Percentiles rank a stretch among this genome's conserved stretches.
These are phyloP conservation scores for Penicillium simplicissimum DNA, from an alignment of 495 filamentous ascomycete species.

Conservation along the genomic window DNA sequence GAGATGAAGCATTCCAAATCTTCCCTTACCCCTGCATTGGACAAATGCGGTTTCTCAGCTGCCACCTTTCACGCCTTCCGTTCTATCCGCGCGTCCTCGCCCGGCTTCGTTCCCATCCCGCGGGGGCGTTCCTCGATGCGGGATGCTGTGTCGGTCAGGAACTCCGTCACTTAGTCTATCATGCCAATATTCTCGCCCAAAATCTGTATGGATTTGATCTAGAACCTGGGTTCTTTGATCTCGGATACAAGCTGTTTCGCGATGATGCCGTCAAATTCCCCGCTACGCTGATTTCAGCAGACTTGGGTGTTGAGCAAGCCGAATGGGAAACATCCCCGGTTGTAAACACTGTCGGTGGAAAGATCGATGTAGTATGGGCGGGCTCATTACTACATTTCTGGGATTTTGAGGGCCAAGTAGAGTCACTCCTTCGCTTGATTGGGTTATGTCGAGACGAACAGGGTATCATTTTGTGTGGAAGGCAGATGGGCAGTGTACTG, in stretches of 20 bases:
- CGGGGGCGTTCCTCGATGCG: conserved; percentile 36
- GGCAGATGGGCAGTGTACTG: conserved; percentile 41
- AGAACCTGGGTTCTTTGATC: conserved; percentile 44
- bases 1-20: conserved; percentile 46
- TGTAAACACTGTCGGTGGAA: conserved; percentile 22
- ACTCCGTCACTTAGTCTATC: conserved; percentile 41
- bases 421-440: conserved; percentile 33
- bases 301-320: neutral
- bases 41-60: conserved; percentile 45
- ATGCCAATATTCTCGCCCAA: conserved; percentile 38
- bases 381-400: conserved; percentile 48
- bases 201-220: conserved; percentile 53
- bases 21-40: conserved; percentile 49
- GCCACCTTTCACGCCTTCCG: conserved; percentile 31
- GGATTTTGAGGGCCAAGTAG: conserved; percentile 39
- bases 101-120: conserved; percentile 29
- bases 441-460: conserved; percentile 30
- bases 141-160: conserved; percentile 52
- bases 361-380: conserved; percentile 41
- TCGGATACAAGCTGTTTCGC: conserved; percentile 53
- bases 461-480: conserved; percentile 41
- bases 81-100: conserved; percentile 31
- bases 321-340: conserved; percentile 10
- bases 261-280: conserved; percentile 38
- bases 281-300: conserved; percentile 14